A percentile compares a stretch with the other conserved stretches of the same genome.
Conservation (phyloP, 2,329 filamentous ascomycete species). For the Fusarium sp. region DNA sequence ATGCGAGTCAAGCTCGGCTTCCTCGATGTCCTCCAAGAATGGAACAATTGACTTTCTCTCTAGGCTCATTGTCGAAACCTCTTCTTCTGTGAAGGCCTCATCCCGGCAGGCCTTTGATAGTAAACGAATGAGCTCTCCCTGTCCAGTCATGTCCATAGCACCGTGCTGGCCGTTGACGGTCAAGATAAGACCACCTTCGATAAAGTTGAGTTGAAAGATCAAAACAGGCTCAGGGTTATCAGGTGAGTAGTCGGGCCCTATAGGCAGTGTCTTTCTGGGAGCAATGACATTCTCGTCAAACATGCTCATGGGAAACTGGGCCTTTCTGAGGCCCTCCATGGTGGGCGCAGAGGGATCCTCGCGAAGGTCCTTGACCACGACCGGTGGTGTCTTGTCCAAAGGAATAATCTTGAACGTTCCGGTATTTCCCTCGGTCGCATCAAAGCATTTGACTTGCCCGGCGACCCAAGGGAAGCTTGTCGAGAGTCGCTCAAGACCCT, state of each 20-base stretch:
- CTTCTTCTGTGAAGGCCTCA: constrained; percentile 58
- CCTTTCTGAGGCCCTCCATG: constrained; percentile 51
- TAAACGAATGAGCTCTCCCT: constrained; percentile 58
- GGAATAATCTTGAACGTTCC: constrained; percentile 55
- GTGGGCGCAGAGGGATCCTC: constrained; percentile 49
- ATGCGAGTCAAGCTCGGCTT: constrained; percentile 51
- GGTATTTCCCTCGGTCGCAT: constrained; percentile 41
- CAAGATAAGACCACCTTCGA: constrained; percentile 62
- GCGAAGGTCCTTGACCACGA: constrained; percentile 58
- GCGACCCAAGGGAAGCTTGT: constrained; percentile 59
- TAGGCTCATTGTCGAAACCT: constrained; percentile 57
- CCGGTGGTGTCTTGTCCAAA: constrained; percentile 44
- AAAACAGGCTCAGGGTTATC: constrained; percentile 53
- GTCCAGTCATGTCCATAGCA: constrained; percentile 63
- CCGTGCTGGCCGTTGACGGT: constrained; percentile 61
- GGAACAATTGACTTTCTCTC: constrained; percentile 52
- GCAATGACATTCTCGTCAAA: constrained; percentile 59
- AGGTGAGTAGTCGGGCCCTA: constrained; percentile 36
- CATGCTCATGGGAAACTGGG: constrained; percentile 59
- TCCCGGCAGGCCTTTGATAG: constrained; percentile 61
- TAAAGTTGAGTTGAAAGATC: constrained; percentile 60
- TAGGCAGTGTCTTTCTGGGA: constrained; percentile 54
- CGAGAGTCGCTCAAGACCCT: constrained; percentile 54
- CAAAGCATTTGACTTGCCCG: constrained; percentile 53
- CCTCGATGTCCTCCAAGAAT: constrained; percentile 55